Conservation (phyloP, 345 rosid species). For the Brassica rapa region DNA sequence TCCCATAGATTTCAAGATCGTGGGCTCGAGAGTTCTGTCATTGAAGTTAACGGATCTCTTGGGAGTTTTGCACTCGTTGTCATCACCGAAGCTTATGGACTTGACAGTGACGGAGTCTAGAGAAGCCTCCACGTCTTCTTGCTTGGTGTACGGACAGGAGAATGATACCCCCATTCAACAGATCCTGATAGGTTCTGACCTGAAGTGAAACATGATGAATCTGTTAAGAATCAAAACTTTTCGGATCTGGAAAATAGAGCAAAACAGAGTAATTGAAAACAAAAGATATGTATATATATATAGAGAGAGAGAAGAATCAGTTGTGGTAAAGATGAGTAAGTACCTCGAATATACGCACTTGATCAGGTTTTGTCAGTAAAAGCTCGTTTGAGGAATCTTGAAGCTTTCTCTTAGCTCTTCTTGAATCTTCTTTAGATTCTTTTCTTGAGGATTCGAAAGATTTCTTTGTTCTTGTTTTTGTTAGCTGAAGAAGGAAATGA, state of each 20-base stretch:
- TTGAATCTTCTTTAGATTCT: constrained; percentile 20
- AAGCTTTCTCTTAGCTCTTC: not conserved
- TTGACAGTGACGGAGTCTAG: constrained; percentile 73
- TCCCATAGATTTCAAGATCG: constrained; percentile 60
- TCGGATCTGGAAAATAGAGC: constrained; percentile 44
- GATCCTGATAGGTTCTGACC: constrained; percentile 29
- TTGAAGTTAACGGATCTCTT: constrained; percentile 71
- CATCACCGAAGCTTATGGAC: constrained; percentile 75
- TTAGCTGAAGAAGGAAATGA: not conserved
- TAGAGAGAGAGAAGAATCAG: constrained; percentile 16
- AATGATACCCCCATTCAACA: constrained; percentile 66
- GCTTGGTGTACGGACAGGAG: constrained; percentile 62
- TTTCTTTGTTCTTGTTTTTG: not conserved
- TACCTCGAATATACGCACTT: constrained; percentile 51
- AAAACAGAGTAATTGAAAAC: not conserved
- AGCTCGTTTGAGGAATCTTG: constrained; percentile 27
- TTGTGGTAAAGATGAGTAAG: not conserved
- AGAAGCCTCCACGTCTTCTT: constrained; percentile 57
- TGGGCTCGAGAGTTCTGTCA: constrained; percentile 53
- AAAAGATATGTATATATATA: not conserved
- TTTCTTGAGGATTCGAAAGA: constrained; percentile 18
- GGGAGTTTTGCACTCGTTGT: constrained; percentile 55
- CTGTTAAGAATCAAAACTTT: constrained; percentile 33
- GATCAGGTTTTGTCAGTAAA: not conserved
- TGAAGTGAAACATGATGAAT: constrained; percentile 25